A percentile compares a stretch with the other conserved stretches of the same genome.
phyloP scores from a whole-genome alignment of 1,139 yeast genomes.

The Yamadazyma sp. region DNA sequence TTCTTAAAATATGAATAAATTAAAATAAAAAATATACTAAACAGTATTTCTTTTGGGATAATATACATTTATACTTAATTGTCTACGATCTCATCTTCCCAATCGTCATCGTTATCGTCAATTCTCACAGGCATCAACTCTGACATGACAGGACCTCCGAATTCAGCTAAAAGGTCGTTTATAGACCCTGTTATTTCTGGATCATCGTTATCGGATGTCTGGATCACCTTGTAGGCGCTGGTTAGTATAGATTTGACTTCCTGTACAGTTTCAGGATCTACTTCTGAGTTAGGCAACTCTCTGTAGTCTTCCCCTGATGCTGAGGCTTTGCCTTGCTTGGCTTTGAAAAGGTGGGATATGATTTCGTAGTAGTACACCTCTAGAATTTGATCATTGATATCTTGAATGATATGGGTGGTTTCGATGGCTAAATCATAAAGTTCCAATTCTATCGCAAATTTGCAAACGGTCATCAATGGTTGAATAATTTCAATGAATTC shows the following conservation, averaged over 20 bases:
- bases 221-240: constrained; percentile 52
- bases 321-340: constrained; percentile 35
- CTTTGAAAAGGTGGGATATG: constrained; percentile 63
- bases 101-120: constrained; percentile 41
- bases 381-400: constrained; percentile 77
- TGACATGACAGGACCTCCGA: constrained; percentile 60
- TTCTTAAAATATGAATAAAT: too few relatives aligned
- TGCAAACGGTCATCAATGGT: constrained; percentile 67
- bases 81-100: constrained; percentile 47
- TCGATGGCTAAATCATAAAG: constrained; percentile 63
- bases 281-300: constrained; percentile 30
- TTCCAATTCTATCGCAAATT: constrained; percentile 77
- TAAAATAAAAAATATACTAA: too few relatives aligned
- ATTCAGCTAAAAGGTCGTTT: constrained; percentile 44
- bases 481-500: constrained; percentile 65
- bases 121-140: constrained; percentile 45
- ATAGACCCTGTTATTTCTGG: constrained; percentile 58
- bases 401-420: constrained; percentile 62
- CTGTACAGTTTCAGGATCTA: constrained; percentile 29
- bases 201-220: constrained; percentile 45
- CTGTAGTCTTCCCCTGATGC: constrained; percentile 45
- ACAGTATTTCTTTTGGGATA: too few relatives aligned
- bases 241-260: constrained; percentile 59
- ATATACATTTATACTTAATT: constrained; percentile 13
- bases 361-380: constrained; percentile 85